These are phyloP conservation scores for Lactuca saligna DNA, from an alignment of 129 eudicot genomes.

Conservation along the genomic window DNA sequence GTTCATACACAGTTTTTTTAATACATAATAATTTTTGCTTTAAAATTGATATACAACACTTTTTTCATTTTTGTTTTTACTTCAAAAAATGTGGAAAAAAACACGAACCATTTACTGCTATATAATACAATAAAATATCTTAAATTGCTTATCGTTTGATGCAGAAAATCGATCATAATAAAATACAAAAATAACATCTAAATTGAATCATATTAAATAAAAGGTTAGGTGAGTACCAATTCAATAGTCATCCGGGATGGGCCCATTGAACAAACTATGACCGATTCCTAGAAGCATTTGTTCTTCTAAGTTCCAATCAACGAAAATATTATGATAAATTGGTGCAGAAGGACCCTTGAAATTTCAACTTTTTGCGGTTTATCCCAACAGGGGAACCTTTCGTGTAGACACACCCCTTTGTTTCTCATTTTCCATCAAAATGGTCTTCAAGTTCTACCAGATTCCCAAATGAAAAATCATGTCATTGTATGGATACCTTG, in stretches of 20 bases:
- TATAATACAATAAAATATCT: not conserved
- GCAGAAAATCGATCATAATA: not conserved
- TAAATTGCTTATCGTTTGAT: not conserved
- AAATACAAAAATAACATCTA: not conserved
- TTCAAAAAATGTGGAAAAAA: too few relatives aligned
- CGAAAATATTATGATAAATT: not conserved
- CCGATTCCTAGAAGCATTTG: slow-evolving; percentile 9
- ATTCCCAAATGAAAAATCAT: not conserved
- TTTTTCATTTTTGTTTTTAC: too few relatives aligned
- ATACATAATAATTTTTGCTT: too few relatives aligned
- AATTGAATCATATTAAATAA: not conserved
- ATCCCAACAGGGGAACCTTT: not conserved
- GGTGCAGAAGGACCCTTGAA: not conserved
- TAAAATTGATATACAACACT: too few relatives aligned
- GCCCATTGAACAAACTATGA: slow-evolving; percentile 12
- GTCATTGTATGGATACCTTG: not conserved
- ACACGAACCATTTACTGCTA: not conserved
- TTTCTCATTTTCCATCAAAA: not conserved
- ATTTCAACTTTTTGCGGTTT: not conserved
- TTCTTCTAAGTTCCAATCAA: slow-evolving; percentile 1
- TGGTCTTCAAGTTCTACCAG: not conserved
- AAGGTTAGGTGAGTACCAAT: not conserved
- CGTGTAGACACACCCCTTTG: not conserved
- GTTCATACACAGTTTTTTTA: too few relatives aligned
- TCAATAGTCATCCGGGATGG: not conserved